Base-by-base conservation (phyloP, 2,329 filamentous ascomycete genomes). In the Pseudocercospora fijiensis region DNA sequence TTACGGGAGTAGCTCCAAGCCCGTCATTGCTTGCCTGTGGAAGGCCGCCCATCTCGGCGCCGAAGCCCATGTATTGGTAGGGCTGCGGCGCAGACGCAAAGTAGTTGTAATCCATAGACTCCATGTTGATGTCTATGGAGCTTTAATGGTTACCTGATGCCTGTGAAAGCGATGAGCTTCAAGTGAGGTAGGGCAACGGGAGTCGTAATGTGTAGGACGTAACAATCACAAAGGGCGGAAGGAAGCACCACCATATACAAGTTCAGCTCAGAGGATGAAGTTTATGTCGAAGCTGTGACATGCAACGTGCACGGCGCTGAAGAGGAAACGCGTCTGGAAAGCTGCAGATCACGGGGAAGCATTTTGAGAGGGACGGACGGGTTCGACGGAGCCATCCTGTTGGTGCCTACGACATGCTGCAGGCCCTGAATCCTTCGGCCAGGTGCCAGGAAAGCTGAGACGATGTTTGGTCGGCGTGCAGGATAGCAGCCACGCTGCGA, bases 81-180 rank as follows among this genome's bases (percentile, higher is more conserved):
- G 81, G 81, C 41, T 78, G 76, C 49, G 78, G 71, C 33, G 78
- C 75, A 18, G 79, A 71, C 57, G 75, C 72, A 69, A 82, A 86
- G 74, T 83, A 86, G 59, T 80, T 78, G 74, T 85, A 87, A 70
- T 87, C 84, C 84, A 87, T 87, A 58, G 69, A 67, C 47, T 73
- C 72, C 70, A 73, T 74, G 7, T 20, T 49, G 4, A 20, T 61
- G 18, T 28, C 53, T 24, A 13, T 52, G n/a, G 33, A 57, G 18
- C 10, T 27, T 8, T 57, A 18, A 13, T 52, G 30, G 5, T 45
- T n/a, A 18, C 20, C 13, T 52, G 43, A 16, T 60, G 16, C 37
- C 37, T 41, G 37, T 18, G 37, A 41, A 41, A 41, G 37, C 37
- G 27, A 43, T 59, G 9, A 59, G 24, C 30, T 59, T 18, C 20